Percentiles rank a stretch among this genome's conserved stretches.
These are phyloP conservation scores for Trichoderma orchidacearum DNA, from an alignment of 495 filamentous ascomycete species.

Conservation along the genomic window DNA sequence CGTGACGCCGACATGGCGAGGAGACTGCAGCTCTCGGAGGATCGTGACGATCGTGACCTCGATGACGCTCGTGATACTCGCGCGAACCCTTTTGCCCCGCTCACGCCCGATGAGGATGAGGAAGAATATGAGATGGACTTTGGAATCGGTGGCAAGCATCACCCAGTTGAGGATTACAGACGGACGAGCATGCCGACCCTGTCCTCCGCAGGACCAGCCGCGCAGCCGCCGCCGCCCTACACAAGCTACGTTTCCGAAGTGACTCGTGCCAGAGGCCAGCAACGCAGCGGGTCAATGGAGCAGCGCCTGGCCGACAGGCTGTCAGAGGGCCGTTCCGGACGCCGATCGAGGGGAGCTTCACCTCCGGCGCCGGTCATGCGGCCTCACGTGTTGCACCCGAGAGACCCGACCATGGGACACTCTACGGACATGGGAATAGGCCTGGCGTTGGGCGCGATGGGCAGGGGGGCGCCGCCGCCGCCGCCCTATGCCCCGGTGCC, in stretches of 20 bases:
- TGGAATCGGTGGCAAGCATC: neutral
- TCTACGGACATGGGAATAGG: constrained; percentile 2
- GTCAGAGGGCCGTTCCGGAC: constrained; percentile 16
- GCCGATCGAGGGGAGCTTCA: constrained; percentile 9
- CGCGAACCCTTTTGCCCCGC: neutral
- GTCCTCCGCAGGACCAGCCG: neutral
- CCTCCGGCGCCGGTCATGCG: constrained; percentile 11
- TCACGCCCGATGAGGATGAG: constrained; percentile 2
- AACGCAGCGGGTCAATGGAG: constrained; percentile 7
- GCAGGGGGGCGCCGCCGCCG: constrained; percentile 11
- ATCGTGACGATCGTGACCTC: constrained; percentile 14
- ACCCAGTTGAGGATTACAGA: neutral
- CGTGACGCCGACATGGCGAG: constrained; percentile 43
- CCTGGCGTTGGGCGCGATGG: constrained; percentile 15
- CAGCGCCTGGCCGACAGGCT: constrained; percentile 24
- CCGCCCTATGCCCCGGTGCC: constrained; percentile 12
- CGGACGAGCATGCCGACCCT: neutral
- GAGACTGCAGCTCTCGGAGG: constrained; percentile 35
- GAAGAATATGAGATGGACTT: neutral
- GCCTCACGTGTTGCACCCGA: neutral
- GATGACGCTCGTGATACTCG: neutral
- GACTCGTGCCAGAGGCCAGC: constrained; percentile 1
- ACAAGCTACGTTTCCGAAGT: constrained; percentile 1
- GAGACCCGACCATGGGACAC: neutral
- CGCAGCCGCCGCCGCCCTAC: neutral